These are phyloP conservation scores for Cornus florida DNA, from an alignment of 148 eudicot species.

Conservation along the genomic window DNA sequence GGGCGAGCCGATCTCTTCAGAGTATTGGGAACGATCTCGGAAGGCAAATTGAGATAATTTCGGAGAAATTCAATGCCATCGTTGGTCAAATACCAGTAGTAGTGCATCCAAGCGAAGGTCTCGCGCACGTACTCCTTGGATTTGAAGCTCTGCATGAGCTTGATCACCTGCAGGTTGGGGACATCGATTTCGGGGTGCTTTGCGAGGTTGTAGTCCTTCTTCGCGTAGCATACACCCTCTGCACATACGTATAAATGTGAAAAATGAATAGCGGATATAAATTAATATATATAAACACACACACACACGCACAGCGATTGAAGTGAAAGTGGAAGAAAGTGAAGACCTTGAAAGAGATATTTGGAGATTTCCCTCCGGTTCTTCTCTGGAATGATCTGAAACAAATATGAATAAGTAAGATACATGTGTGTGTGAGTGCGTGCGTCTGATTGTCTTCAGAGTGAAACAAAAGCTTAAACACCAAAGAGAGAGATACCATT, in stretches of 20 bases:
- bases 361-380: conserved; percentile 82
- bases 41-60: conserved; percentile 85
- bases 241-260: background rate
- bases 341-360: conserved; percentile 84
- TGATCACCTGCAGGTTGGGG: conserved; percentile 33
- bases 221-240: conserved; percentile 36
- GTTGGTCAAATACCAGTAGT: conserved; percentile 85
- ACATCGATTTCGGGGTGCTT: conserved; percentile 39
- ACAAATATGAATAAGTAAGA: background rate
- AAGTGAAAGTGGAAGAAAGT: background rate
- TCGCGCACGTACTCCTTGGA: conserved; percentile 83
- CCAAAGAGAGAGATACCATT: background rate
- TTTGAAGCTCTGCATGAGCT: conserved; percentile 51
- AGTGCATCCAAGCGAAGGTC: conserved; percentile 98
- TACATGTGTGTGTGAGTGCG: background rate
- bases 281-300: background rate
- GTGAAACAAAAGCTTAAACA: too few species aligned
- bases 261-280: background rate
- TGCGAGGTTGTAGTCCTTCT: conserved; percentile 31
- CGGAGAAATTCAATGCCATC: conserved; percentile 91
- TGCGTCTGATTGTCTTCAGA: too few species aligned
- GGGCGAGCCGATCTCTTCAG: conserved; percentile 82
- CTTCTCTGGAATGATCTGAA: conserved; percentile 84
- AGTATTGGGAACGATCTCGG: conserved; percentile 88
- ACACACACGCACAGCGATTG: background rate